phyloP scores from a whole-genome alignment of 306 rosid genomes.

The Prunus kanzakura region DNA sequence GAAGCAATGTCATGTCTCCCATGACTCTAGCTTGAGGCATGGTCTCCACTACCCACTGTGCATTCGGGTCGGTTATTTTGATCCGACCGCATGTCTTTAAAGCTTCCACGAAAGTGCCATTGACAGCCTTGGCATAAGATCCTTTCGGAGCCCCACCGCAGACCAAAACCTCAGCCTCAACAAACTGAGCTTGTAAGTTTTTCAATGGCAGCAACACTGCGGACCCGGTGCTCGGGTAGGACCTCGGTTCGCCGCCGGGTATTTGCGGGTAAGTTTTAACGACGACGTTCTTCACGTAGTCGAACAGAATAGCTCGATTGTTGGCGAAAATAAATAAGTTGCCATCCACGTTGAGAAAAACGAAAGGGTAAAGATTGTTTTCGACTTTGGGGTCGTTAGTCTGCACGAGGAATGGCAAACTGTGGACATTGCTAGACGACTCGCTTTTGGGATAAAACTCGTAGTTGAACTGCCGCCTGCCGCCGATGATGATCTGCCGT shows the following conservation, averaged over 20 bases:
- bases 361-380: conserved; percentile 64
- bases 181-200: conserved; percentile 1
- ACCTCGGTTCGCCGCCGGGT: conserved; percentile 61
- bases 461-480: conserved; percentile 47
- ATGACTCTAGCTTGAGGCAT: conserved; percentile 60
- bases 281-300: conserved; percentile 33
- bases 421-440: neutral
- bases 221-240: conserved; percentile 72
- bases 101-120: conserved; percentile 26
- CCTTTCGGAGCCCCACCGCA: conserved; percentile 77
- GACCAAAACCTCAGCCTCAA: conserved; percentile 57
- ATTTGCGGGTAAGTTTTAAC: conserved; percentile 45
- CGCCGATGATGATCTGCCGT: conserved; percentile 55
- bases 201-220: conserved; percentile 59
- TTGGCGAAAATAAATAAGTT: conserved; percentile 62
- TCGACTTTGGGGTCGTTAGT: conserved; percentile 36
- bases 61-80: conserved; percentile 56
- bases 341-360: conserved; percentile 57
- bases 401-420: conserved; percentile 38
- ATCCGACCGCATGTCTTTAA: conserved; percentile 51
- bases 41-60: conserved; percentile 53
- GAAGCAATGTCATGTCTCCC: conserved; percentile 65
- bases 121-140: neutral
- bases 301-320: conserved; percentile 46
- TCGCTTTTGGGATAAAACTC: conserved; percentile 46